phyloP scores from a whole-genome alignment of 768 basidiomycete genomes.

The Termitomyces titanicus region DNA sequence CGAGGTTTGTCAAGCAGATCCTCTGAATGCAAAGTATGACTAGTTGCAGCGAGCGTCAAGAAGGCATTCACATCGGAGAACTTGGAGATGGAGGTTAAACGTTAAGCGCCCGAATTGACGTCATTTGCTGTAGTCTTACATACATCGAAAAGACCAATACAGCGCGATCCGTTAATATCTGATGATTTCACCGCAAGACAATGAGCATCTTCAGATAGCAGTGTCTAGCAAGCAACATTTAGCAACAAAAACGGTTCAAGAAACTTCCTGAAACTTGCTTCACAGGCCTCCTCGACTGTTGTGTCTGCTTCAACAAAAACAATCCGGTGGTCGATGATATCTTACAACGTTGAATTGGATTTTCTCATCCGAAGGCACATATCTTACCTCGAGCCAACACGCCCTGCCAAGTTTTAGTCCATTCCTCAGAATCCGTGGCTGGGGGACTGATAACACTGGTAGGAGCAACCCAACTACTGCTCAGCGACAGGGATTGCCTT shows the following conservation, averaged over 20 bases:
- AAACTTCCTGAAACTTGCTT: slow-evolving; percentile 39
- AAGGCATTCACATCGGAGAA: slow-evolving; percentile 89
- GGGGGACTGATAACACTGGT: slow-evolving; percentile 21
- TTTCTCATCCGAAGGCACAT: neutral
- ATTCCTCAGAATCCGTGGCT: slow-evolving; percentile 35
- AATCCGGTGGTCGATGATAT: slow-evolving; percentile 67
- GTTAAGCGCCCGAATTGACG: neutral
- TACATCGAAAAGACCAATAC: slow-evolving; percentile 74
- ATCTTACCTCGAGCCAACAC: slow-evolving; percentile 55
- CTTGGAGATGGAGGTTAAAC: slow-evolving; percentile 30
- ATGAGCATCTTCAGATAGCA: slow-evolving; percentile 57
- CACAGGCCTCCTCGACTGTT: slow-evolving; percentile 80
- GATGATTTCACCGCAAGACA: slow-evolving; percentile 59
- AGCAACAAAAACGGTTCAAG: neutral
- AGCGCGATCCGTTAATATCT: slow-evolving; percentile 23
- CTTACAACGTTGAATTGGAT: slow-evolving; percentile 28
- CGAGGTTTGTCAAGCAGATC: slow-evolving; percentile 56
- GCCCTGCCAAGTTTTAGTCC: slow-evolving; percentile 56
- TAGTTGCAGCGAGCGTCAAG: slow-evolving; percentile 75
- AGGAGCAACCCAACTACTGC: slow-evolving; percentile 27
- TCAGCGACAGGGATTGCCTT: slow-evolving; percentile 35
- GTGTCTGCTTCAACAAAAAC: slow-evolving; percentile 66
- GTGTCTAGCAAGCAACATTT: slow-evolving; percentile 34
- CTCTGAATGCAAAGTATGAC: slow-evolving; percentile 63
- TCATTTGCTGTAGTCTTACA: slow-evolving; percentile 37